Percentiles rank a stretch among this genome's conserved stretches.
These are phyloP conservation scores for Protomyces macrosporus DNA, from an alignment of 1,139 yeast genomes.

Conservation along the genomic window DNA sequence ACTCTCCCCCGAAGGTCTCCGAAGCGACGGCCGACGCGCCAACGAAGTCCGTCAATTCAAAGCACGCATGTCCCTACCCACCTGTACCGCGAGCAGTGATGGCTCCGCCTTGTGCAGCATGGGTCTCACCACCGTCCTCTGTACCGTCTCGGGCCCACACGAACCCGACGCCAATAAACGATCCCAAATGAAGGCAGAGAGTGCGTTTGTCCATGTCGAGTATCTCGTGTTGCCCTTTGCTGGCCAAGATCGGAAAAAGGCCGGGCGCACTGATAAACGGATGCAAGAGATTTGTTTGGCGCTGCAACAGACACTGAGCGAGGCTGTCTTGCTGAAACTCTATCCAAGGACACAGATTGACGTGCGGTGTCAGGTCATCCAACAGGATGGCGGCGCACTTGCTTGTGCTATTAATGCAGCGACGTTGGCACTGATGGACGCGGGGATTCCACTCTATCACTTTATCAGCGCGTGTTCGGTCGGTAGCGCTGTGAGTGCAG, in stretches of 20 bases:
- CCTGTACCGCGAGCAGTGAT: slow-evolving; percentile 57
- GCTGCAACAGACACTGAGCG: slow-evolving; percentile 72
- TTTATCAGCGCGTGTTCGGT: slow-evolving; percentile 76
- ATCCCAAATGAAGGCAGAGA: slow-evolving; percentile 37
- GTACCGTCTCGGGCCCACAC: slow-evolving; percentile 83
- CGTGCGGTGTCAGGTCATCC: slow-evolving; percentile 67
- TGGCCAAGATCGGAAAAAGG: slow-evolving; percentile 56
- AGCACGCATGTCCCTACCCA: slow-evolving; percentile 80
- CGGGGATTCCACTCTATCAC: slow-evolving; percentile 92
- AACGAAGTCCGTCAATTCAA: slow-evolving; percentile 80
- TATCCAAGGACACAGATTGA: slow-evolving; percentile 80
- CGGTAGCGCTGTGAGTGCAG: slow-evolving; percentile 67
- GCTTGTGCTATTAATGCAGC: slow-evolving; percentile 81
- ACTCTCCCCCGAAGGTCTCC: slow-evolving; percentile 87
- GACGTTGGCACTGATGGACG: slow-evolving; percentile 85
- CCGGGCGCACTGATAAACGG: slow-evolving; percentile 57
- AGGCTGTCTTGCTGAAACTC: slow-evolving; percentile 65
- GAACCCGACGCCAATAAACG: slow-evolving; percentile 53
- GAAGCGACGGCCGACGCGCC: slow-evolving; percentile 89
- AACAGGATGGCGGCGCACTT: slow-evolving; percentile 81
- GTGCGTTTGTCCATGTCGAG: slow-evolving; percentile 59
- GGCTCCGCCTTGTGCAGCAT: slow-evolving; percentile 91
- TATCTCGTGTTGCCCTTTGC: slow-evolving; percentile 77
- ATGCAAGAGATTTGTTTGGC: slow-evolving; percentile 70
- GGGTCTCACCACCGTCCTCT: slow-evolving; percentile 84